Conservation (phyloP, 192 early-diverging fungal species). For the Gonapodya sp. region DNA sequence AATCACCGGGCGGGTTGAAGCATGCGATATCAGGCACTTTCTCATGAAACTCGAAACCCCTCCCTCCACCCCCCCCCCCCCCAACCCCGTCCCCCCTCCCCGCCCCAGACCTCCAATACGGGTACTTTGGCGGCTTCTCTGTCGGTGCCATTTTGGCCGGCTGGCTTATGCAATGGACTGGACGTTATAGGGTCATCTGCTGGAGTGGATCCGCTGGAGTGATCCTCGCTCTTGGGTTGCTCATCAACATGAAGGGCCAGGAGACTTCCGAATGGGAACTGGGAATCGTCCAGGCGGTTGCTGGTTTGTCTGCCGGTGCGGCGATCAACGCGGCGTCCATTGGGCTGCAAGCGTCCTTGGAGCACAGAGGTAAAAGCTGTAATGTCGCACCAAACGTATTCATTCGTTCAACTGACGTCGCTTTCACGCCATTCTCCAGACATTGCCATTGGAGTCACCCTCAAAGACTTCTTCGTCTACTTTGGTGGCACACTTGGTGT, state of each 20-base stretch:
- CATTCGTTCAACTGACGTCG: neutral
- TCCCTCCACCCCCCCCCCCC: too few species aligned
- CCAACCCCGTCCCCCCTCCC: neutral
- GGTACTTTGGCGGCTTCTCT: constrained; percentile 6
- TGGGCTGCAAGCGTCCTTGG: constrained; percentile 1
- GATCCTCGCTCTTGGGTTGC: neutral
- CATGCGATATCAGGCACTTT: too few species aligned
- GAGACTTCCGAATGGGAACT: constrained; percentile 4
- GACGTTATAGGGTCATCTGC: neutral
- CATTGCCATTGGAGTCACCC: constrained; percentile 3
- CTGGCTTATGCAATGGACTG: constrained; percentile 14
- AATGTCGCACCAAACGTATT: neutral
- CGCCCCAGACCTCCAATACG: constrained; percentile 6
- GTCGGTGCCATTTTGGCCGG: constrained; percentile 1
- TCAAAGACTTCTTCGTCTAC: constrained; percentile 12
- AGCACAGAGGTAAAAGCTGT: neutral
- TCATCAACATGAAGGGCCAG: constrained; percentile 9
- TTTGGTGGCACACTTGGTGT: constrained; percentile 3
- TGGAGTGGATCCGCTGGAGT: neutral
- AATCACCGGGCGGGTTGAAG: too few species aligned
- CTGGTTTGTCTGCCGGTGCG: neutral
- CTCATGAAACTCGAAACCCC: too few species aligned
- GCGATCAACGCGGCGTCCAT: constrained; percentile 5
- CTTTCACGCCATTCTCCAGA: neutral
- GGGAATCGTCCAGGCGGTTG: neutral